Base-by-base conservation (phyloP, 2,329 filamentous ascomycete species). In the Trichoderma sp. region DNA sequence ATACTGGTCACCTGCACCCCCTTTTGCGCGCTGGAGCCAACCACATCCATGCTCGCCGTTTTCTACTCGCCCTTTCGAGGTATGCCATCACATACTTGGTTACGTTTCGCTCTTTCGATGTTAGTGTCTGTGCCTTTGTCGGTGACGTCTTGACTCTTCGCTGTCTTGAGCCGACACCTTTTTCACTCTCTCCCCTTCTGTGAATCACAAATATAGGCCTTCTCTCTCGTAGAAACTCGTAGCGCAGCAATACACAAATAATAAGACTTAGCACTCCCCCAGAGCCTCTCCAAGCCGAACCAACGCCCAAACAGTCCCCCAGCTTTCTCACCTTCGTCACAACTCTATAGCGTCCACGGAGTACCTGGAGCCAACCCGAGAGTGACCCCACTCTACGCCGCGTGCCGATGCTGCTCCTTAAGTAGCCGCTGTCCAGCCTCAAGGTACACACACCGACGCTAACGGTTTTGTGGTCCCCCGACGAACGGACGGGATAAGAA, bases 311-410 rank as follows among this genome's bases (percentile, higher is more conserved):
- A 3, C 21, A 24, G 3, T 34, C 28, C n/a, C 17, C n/a, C 28
- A 34, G 50, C 10, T 52, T 52, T 17, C 28, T 45, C 19, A 21
- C 52, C 52, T 14, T 30, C 26, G 2, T 60, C 50, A 30, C 28
- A 30, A 30, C 28, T 30, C 57, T 60, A 60, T 45, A 45, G 57
- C 17, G 9, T 10, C 30, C 26, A 7, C 17, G 26, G 28, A 52
- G 50, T 41, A 51, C 57, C 26, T 60, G 10, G 45, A 51, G 43
- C 41, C 56, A 45, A 51, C 57, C 21, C 34, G 45, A 17, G 12
- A 47, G 41, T 52, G 50, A 63, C 44, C 60, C 60, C 60, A 63
- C 60, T 24, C n/a, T 55, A 63, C 60, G 60, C 60, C 60, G 60
- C 39, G 58, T 52, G 43, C 50, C 60, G 58, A 52, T n/a, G 30